Base-by-base conservation (phyloP, 371 early-diverging fungal species). In the Entomophthora muscae region DNA sequence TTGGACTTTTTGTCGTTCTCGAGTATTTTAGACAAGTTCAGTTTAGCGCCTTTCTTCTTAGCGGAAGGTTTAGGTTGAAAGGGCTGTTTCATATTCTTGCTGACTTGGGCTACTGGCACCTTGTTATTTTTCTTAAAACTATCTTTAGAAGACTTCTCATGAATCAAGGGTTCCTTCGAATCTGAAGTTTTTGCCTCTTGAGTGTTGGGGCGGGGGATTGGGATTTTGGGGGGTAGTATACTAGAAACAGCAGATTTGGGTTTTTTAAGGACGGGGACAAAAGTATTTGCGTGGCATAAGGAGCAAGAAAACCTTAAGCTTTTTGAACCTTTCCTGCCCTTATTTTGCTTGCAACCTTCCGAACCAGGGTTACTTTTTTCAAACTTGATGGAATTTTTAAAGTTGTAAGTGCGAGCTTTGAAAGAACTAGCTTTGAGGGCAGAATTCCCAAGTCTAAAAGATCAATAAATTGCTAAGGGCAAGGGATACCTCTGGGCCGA, bases 11-110 rank as follows among this genome's bases (percentile, higher is more conserved):
- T 55, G 10, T 42, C 42, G 42, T 42, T 42, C 42, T 42, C 42
- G 28, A 55, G 56, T 27, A 55, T 55, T 27, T 55, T 55, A 26
- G 56, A 17, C 56, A 55, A 26, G 56, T 55, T 55, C 22, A 55
- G 22, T 55, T 55, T 55, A 26, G 56, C 17, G 22, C 24, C 56
- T 26, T 22, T 22, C 56, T 42, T 42, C 42, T 42, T 42, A 10
- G 17, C 42, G 42, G 42, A 17, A 17, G 42, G 10, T 17, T 42
- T 42, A 17, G 42, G 42, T 17, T 42, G 42, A 42, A 42, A 42
- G 42, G 28, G 17, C 56, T 55, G 22, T 27, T 55, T 55, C 22
- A 24, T 17, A 55, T 26, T 17, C 56, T 55, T 55, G 12, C 56
- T 26, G 56, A n/a, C n/a, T 55, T 3, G 28, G 22, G n/a, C 56